A percentile compares a stretch with the other conserved stretches of the same genome.
These are phyloP conservation scores for Crithidia brevicula DNA, from an alignment of 208 protist species.

Conservation along the genomic window DNA sequence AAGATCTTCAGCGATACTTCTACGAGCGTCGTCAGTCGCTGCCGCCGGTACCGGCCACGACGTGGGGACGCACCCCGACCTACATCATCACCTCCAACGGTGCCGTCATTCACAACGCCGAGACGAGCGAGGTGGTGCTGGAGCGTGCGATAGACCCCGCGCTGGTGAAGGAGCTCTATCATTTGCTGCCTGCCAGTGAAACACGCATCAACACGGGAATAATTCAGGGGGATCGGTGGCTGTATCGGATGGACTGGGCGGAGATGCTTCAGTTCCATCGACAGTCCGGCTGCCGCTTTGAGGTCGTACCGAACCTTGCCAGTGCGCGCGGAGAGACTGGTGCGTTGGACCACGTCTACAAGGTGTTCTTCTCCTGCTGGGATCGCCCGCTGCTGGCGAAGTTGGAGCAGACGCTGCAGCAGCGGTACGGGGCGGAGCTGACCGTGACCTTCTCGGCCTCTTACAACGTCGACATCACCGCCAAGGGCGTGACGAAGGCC, in stretches of 20 bases:
- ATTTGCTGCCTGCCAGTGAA: conserved; percentile 39
- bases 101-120: conserved; percentile 49
- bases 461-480: conserved; percentile 35
- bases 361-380: conserved; percentile 65
- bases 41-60: conserved; percentile 25
- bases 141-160: conserved; percentile 32
- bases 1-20: conserved; percentile 44
- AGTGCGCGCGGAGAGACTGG: background rate
- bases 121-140: conserved; percentile 38
- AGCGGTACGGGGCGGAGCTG: conserved; percentile 34
- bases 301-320: conserved; percentile 37
- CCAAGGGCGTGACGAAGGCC: conserved; percentile 37
- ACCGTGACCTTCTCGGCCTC: conserved; percentile 44
- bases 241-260: conserved; percentile 44
- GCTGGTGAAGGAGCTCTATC: conserved; percentile 35
- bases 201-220: conserved; percentile 58
- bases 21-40: conserved; percentile 41
- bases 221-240: conserved; percentile 38
- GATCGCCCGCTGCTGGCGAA: conserved; percentile 35
- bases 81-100: conserved; percentile 66
- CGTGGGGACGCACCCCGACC: conserved; percentile 11
- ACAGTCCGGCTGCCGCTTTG: conserved; percentile 51
- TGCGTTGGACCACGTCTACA: conserved; percentile 40
- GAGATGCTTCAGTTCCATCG: conserved; percentile 56
- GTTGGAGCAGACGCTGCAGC: conserved; percentile 36